Conservation (phyloP, 371 early-diverging fungal species). For the Saksenaea vasiformis region DNA sequence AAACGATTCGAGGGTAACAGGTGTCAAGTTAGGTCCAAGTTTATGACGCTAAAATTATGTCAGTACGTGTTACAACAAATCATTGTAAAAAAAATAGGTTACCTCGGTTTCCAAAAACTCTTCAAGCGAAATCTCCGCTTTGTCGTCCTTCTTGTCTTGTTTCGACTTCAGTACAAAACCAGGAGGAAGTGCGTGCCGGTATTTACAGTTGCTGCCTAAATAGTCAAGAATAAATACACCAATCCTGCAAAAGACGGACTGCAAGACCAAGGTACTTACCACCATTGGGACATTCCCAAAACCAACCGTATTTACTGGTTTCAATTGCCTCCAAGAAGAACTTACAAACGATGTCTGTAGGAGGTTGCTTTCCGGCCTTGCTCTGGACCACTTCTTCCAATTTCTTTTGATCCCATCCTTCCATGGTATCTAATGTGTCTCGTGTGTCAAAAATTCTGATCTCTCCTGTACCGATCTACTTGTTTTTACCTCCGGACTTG, state of each 20-base stretch:
- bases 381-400: constrained; percentile 87
- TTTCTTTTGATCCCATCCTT: constrained; percentile 92
- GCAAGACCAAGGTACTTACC: constrained; percentile 46
- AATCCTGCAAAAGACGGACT: constrained; percentile 16
- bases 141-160: constrained; percentile 74
- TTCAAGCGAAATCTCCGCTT: constrained; percentile 88
- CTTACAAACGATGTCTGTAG: constrained; percentile 99
- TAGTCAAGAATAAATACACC: neutral
- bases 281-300: constrained; percentile 98
- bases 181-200: constrained; percentile 96
- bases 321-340: constrained; percentile 99
- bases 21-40: constrained; percentile 91
- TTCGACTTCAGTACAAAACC: constrained; percentile 96
- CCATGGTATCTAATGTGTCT: constrained; percentile 80
- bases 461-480: neutral
- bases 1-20: constrained; percentile 95
- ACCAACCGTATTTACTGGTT: constrained; percentile 95
- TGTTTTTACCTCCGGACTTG: constrained; percentile 41
- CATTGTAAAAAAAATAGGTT: constrained; percentile 10
- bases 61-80: neutral
- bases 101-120: constrained; percentile 96
- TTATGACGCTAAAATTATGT: constrained; percentile 78
- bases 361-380: constrained; percentile 86
- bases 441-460: neutral
- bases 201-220: constrained; percentile 80